These are phyloP conservation scores for Ruellia speciosa DNA, from an alignment of 305 asterid genomes.

Conservation along the genomic window DNA sequence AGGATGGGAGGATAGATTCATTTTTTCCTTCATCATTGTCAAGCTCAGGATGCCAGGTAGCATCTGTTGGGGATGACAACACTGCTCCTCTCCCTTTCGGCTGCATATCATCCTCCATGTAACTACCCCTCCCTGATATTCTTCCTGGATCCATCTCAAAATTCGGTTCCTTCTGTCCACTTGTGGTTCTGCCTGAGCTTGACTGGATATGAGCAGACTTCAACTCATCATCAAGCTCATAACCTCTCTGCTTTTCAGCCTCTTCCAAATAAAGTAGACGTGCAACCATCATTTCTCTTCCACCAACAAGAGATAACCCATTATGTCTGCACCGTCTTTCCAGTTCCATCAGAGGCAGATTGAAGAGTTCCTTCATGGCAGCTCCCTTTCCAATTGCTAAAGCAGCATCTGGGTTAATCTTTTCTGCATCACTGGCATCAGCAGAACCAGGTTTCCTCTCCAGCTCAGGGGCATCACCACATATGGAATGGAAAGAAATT, in stretches of 20 bases:
- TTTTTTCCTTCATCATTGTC: constrained; percentile 41
- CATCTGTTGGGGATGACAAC: constrained; percentile 30
- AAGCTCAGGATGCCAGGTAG: constrained; percentile 29
- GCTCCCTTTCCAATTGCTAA: constrained; percentile 92
- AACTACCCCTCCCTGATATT: constrained; percentile 40
- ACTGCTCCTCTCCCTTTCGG: constrained; percentile 40
- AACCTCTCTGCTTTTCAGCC: constrained; percentile 81
- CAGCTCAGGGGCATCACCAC: constrained; percentile 84
- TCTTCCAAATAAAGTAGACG: constrained; percentile 86
- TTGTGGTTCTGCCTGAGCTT: constrained; percentile 45
- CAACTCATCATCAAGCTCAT: constrained; percentile 63
- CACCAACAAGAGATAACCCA: constrained; percentile 85
- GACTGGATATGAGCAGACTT: constrained; percentile 55
- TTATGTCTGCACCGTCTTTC: constrained; percentile 91
- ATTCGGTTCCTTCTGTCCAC: constrained; percentile 41
- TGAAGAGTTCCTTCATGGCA: constrained; percentile 68
- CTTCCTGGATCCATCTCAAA: constrained; percentile 41
- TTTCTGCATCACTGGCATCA: constrained; percentile 39
- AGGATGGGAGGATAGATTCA: constrained; percentile 59
- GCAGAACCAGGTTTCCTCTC: constrained; percentile 52
- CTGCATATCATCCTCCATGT: constrained; percentile 37
- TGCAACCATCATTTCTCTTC: constrained; percentile 93
- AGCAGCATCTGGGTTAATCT: constrained; percentile 68
- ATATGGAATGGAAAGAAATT: constrained; percentile 71
- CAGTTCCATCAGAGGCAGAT: constrained; percentile 68